These are phyloP conservation scores for Coniferiporia sulphurascens DNA, from an alignment of 1,284 basidiomycete genomes.

Conservation along the genomic window DNA sequence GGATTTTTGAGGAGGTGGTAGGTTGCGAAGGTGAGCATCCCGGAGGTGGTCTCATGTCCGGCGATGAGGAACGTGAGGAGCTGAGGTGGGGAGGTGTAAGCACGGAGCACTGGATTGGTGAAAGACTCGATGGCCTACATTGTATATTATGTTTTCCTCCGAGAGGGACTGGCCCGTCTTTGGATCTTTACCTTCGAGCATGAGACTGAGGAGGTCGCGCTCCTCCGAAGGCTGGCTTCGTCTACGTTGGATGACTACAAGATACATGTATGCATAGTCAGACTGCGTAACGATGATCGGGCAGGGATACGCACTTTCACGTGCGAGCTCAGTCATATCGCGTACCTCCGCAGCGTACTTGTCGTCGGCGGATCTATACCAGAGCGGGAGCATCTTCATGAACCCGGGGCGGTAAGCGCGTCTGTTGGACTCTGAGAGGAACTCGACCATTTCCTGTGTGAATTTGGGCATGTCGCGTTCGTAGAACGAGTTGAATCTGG, in stretches of 20 bases:
- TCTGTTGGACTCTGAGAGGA: constrained; percentile 34
- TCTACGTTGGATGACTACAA: constrained; percentile 35
- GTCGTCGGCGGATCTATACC: constrained; percentile 33
- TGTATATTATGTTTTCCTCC: constrained; percentile 41
- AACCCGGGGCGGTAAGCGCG: constrained; percentile 35
- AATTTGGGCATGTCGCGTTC: constrained; percentile 36
- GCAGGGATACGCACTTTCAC: constrained; percentile 30
- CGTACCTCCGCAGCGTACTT: constrained; percentile 39
- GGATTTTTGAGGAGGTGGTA: constrained; percentile 46
- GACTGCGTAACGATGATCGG: not conserved
- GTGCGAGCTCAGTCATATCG: constrained; percentile 36
- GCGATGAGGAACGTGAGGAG: constrained; percentile 53
- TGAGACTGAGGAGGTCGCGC: constrained; percentile 42
- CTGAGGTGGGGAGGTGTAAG: constrained; percentile 24
- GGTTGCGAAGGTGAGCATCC: constrained; percentile 35
- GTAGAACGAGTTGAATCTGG: constrained; percentile 39
- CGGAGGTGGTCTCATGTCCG: constrained; percentile 48
- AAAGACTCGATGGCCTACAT: constrained; percentile 28
- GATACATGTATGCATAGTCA: constrained; percentile 18
- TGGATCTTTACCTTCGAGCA: constrained; percentile 43
- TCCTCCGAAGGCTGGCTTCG: constrained; percentile 34
- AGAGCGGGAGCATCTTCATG: constrained; percentile 26
- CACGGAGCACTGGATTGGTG: not conserved
- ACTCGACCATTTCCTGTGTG: constrained; percentile 39
- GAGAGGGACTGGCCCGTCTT: constrained; percentile 42